These are phyloP conservation scores for Arthroderma sp. DNA, from an alignment of 2,329 filamentous ascomycete genomes.

Conservation along the genomic window DNA sequence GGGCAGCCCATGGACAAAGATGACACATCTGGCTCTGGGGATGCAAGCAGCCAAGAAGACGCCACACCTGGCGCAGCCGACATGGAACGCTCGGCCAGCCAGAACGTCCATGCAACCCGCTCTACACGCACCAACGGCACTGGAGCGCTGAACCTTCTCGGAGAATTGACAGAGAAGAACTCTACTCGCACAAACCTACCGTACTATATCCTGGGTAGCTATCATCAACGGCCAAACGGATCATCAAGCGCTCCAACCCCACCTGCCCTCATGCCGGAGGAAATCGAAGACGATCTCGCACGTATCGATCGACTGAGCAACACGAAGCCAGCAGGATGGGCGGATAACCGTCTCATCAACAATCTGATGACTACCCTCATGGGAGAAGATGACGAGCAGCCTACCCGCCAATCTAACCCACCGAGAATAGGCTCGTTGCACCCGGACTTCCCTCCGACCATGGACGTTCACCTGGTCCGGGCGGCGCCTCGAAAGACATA, in stretches of 20 bases:
- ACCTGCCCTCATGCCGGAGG: constrained; percentile 35
- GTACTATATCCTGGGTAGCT: constrained; percentile 36
- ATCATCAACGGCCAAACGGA: constrained; percentile 34
- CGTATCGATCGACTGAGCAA: constrained; percentile 30
- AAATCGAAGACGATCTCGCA: constrained; percentile 36
- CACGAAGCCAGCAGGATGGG: constrained; percentile 28
- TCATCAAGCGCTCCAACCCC: constrained; percentile 31
- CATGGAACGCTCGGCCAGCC: constrained; percentile 50
- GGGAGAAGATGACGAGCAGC: constrained; percentile 4
- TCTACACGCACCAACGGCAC: constrained; percentile 42
- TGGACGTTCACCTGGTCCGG: constrained; percentile 35
- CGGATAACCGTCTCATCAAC: constrained; percentile 33
- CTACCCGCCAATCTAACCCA: neutral
- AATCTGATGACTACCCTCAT: constrained; percentile 26
- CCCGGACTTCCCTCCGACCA: constrained; percentile 33
- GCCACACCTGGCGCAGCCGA: constrained; percentile 38
- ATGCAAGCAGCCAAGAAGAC: constrained; percentile 32
- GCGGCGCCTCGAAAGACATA: constrained; percentile 14
- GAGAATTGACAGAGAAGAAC: constrained; percentile 43
- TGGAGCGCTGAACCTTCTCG: constrained; percentile 43
- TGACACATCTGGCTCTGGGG: constrained; percentile 23
- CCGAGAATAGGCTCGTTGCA: constrained; percentile 30
- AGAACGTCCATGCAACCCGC: constrained; percentile 45
- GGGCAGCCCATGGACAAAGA: constrained; percentile 34
- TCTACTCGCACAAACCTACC: constrained; percentile 36